Evolutionary conservation across 495 filamentous ascomycete genomes (phyloP), one percentile per base, ranked within the genome.

Genomic region (Aspergillus ellipticus): DNA sequence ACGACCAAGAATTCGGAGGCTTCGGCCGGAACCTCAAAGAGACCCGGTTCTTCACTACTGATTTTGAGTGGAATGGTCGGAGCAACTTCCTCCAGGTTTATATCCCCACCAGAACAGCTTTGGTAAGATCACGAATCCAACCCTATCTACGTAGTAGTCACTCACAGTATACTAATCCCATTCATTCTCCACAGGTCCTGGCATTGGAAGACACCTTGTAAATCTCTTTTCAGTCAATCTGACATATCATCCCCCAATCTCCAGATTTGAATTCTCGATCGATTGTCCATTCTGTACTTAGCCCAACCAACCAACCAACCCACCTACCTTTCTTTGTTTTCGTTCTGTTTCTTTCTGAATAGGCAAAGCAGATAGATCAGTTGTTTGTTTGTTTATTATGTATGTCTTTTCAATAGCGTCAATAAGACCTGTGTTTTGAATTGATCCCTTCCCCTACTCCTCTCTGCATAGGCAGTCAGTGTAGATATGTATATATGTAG

Each of bases 61-160:
- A 90, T 33, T 78, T 96, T 65, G 76, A 74, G 62, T 97, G 95
- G 94, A 97, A 97, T 69, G 86, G 80, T 2, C 72, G 94, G 57
- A 82, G 76, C 71, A 98, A 98, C 69, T 97, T 89, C 68, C 80
- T 89, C 37, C 94, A 97, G 72, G 84, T 96, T 26, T 98, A 98
- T 70, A 82, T 96, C 51, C 94, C 94, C 24, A 82, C 82, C 24
- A 79, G 94, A 58, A 90, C 89, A 51, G 94, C 91, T 28, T 70
- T 97, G 66, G 92, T 96, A 79, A 85, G 88, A 77, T 48, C 15
- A 50, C 20, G 6, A 6, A 0, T 52, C 21, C n/a, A n/a, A n/a
- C n/a, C n/a, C n/a, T 48, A n/a, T 41, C 51, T 16, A 19, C 33
- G 37, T 16, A 15, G 42, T 17, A 21, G 42, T 45, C 2, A 20